Evolutionary conservation across 345 rosid species (phyloP), one percentile per base, ranked within the genome.

Genomic region (Conringia planisiliqua): DNA sequence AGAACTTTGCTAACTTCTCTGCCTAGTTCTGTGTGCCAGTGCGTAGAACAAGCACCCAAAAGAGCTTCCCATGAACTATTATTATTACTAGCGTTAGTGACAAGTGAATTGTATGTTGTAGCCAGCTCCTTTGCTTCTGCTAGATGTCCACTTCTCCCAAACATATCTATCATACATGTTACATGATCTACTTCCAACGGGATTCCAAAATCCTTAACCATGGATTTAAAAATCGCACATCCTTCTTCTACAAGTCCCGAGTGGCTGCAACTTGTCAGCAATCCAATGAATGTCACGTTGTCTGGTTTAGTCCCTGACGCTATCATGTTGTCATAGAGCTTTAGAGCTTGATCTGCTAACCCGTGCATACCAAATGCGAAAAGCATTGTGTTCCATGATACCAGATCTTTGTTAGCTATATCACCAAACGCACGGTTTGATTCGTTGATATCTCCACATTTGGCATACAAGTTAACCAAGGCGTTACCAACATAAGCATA

Each of bases 261-360:
- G 75, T 92, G 97, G 81, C 97, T 90, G 44, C 97, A 92, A 70
- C 89, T 83, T 79, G 87, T 83, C 52, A 90, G 51, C 73, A 92
- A 56, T 66, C 96, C 87, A 18, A 88, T 84, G 77, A 92, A 92
- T 62, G 92, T 92, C 18, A 87, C 85, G n/a, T 83, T 83, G 76
- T 88, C 97, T 18, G 96, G 97, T 36, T 76, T 87, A 48, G 24
- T 51, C 54, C 89, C 87, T 1, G 82, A 81, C 46, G 76, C 83
- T 46, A 83, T 30, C 97, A 90, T 87, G 40, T 74, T 73, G 22
- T 84, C 86, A 58, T 82, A 89, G 9, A 86, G 81, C 66, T 68
- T 62, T 27, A 92, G 59, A 65, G 92, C 90, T 82, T 78, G 72
- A 48, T 43, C 73, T 35, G 90, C 88, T 82, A 68, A 75, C 27